Percentiles rank a stretch among this genome's conserved stretches.
Evolutionary conservation across 164 flowering plant species (phyloP).

Genomic region (Tetracentron sinense): DNA sequence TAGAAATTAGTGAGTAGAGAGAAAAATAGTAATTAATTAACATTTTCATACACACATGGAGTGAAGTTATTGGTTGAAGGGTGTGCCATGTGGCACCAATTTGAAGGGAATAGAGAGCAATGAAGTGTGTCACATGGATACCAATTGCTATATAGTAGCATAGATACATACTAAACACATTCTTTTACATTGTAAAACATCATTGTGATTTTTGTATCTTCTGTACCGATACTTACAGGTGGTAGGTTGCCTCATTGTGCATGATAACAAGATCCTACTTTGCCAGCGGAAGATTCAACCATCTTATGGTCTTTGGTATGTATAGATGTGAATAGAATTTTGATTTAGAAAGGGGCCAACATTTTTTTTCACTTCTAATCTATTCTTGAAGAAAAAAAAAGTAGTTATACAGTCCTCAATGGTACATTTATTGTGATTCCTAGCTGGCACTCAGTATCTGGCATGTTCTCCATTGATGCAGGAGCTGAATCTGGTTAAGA

Average conservation of each 20-base stretch:
- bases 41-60: no score
- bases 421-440: not conserved
- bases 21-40: no score
- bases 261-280: slow-evolving; percentile 74
- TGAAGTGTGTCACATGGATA: no score
- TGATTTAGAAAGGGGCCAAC: not conserved
- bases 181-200: not conserved
- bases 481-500: no score
- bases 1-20: no score
- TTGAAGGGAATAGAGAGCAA: no score
- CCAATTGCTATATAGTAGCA: no score
- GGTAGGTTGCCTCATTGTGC: slow-evolving; percentile 92
- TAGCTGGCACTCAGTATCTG: no score
- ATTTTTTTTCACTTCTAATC: not conserved
- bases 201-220: not conserved
- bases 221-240: slow-evolving; percentile 39
- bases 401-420: not conserved
- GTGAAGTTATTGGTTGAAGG: no score
- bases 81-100: no score
- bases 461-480: not conserved
- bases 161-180: not conserved
- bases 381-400: not conserved
- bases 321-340: slow-evolving; percentile 1
- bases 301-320: slow-evolving; percentile 87
- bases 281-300: slow-evolving; percentile 93